Evolutionary conservation across 1,284 basidiomycete species (phyloP).

Genomic region (Peniophora sp.): DNA sequence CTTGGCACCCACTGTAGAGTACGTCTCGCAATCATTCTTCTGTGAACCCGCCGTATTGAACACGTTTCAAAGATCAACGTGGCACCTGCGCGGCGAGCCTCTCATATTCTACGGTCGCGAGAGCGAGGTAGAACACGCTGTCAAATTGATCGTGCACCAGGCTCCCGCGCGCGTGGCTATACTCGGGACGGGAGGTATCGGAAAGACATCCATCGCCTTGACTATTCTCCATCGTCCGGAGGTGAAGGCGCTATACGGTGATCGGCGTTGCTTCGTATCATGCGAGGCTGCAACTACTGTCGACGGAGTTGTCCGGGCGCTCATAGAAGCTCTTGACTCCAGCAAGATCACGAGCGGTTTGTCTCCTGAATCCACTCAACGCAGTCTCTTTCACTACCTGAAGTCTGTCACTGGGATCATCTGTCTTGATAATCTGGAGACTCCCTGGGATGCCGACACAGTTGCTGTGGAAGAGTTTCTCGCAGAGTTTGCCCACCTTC

Average conservation of each 20-base stretch:
- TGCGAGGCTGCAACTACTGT: conserved; percentile 16
- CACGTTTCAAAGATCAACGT: background rate
- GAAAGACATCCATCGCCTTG: conserved; percentile 24
- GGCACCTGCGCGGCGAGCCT: background rate
- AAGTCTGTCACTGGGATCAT: conserved; percentile 13
- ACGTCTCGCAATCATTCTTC: background rate
- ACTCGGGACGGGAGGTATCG: conserved; percentile 26
- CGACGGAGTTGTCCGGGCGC: conserved; percentile 12
- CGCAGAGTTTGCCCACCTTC: background rate
- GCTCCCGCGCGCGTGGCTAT: conserved; percentile 13
- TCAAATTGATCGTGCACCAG: background rate
- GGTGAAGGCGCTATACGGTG: conserved; percentile 11
- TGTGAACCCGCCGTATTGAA: background rate
- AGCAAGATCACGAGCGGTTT: background rate
- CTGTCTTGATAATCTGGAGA: conserved; percentile 26
- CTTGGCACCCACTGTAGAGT: background rate
- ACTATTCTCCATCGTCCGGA: conserved; percentile 16
- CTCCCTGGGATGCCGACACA: conserved; percentile 15
- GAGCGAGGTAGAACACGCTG: background rate
- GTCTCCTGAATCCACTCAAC: background rate
- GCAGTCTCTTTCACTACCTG: conserved; percentile 6
- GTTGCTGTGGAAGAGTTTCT: background rate
- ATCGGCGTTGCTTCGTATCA: conserved; percentile 18
- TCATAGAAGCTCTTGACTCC: conserved; percentile 9
- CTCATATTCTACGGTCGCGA: background rate